phyloP scores from a whole-genome alignment of 176 grass and related monocot genomes.

The Musa schizocarpa region DNA sequence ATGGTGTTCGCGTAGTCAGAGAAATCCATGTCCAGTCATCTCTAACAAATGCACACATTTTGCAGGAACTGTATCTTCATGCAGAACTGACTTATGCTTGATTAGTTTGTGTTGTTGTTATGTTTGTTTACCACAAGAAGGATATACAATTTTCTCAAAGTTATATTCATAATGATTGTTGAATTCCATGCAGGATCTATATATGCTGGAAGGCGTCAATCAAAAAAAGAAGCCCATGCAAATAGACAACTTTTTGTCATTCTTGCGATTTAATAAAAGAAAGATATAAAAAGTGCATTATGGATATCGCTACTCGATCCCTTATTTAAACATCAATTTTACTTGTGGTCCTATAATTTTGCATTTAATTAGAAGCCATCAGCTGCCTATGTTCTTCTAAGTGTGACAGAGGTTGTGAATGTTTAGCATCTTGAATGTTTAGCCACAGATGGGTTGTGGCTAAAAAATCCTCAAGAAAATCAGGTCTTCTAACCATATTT shows the following conservation, averaged over 20 bases:
- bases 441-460: no score
- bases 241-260: slow-evolving; percentile 1
- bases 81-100: neutral
- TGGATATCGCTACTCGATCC: neutral
- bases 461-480: no score
- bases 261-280: neutral
- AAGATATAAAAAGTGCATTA: neutral
- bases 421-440: no score
- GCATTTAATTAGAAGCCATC: no score
- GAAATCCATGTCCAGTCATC: neutral
- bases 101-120: neutral
- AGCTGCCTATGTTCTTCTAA: neutral
- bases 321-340: neutral
- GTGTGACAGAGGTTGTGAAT: no score
- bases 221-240: neutral
- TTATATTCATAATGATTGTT: neutral
- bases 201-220: neutral
- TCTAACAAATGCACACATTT: neutral
- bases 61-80: neutral
- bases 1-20: neutral
- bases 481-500: no score
- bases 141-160: neutral
- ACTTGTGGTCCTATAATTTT: no score
- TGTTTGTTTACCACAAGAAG: neutral
- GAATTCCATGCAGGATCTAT: neutral